These are phyloP conservation scores for Gastrolobium villosum DNA, from an alignment of 306 rosid genomes.

Conservation along the genomic window DNA sequence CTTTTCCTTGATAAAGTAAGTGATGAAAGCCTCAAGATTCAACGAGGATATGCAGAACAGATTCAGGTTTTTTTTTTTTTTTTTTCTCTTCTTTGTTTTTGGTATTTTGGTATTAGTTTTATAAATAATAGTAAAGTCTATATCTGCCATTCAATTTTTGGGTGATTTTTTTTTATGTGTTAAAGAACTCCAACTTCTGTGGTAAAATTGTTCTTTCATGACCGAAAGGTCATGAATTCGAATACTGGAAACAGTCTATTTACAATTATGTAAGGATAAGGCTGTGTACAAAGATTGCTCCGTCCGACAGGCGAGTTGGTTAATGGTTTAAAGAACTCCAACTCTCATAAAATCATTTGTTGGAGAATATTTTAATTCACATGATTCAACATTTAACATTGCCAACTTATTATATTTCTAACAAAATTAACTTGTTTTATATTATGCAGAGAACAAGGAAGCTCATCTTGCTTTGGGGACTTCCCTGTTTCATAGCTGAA, in stretches of 20 bases:
- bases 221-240: no score
- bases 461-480: conserved; percentile 63
- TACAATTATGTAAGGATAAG: no score
- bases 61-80: conserved; percentile 60
- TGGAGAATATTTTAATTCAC: not conserved
- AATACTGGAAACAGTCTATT: no score
- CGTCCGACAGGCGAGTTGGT: no score
- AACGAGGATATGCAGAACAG: conserved; percentile 62
- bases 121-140: not conserved
- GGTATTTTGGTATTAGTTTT: not conserved
- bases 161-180: no score
- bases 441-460: conserved; percentile 74
- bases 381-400: conserved; percentile 6
- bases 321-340: not conserved
- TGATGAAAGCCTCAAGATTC: conserved; percentile 67
- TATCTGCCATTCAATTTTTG: no score
- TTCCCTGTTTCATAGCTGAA: conserved; percentile 70
- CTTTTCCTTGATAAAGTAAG: conserved; percentile 77
- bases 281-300: no score
- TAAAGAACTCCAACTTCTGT: not conserved
- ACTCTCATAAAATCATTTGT: conserved; percentile 5
- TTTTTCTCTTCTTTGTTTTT: not conserved
- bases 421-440: conserved; percentile 8
- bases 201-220: no score
- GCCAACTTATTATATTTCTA: conserved; percentile 2